phyloP scores from a whole-genome alignment of 768 basidiomycete genomes.

The Fistulinella prunicolor region DNA sequence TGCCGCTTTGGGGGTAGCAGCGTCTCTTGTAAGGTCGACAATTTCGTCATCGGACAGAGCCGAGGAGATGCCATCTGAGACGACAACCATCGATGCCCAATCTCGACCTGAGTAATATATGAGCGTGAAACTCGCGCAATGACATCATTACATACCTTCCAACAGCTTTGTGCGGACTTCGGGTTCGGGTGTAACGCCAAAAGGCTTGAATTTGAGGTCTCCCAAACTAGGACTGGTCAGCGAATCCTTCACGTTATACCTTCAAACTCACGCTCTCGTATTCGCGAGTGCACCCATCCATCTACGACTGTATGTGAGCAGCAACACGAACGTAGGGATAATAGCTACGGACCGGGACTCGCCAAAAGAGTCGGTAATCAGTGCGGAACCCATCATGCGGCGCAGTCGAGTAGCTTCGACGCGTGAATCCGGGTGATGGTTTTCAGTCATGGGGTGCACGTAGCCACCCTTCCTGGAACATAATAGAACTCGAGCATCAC shows the following conservation, averaged over 20 bases:
- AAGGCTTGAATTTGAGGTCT: conserved; percentile 84
- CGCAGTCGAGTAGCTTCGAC: conserved; percentile 83
- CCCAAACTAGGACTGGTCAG: conserved; percentile 57
- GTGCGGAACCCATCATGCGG: conserved; percentile 83
- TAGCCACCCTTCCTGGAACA: conserved; percentile 70
- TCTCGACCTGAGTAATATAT: conserved; percentile 54
- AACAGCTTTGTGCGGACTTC: conserved; percentile 76
- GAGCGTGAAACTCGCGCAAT: neutral
- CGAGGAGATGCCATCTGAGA: conserved; percentile 94
- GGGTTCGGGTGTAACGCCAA: conserved; percentile 91
- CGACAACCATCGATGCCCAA: conserved; percentile 82
- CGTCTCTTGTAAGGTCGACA: conserved; percentile 78
- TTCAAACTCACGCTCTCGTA: conserved; percentile 68
- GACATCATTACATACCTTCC: conserved; percentile 48
- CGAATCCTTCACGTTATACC: neutral
- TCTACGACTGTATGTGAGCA: conserved; percentile 35
- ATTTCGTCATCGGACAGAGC: conserved; percentile 93
- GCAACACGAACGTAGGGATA: neutral
- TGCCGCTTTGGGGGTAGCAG: conserved; percentile 70
- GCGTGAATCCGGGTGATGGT: conserved; percentile 91
- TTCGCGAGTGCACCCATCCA: conserved; percentile 97
- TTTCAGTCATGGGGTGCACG: conserved; percentile 87
- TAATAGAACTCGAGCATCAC: conserved; percentile 87
- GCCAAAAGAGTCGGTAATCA: conserved; percentile 93
- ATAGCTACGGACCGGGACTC: conserved; percentile 65